phyloP scores from a whole-genome alignment of 2,329 filamentous ascomycete species.

The Xylariomycetidae sp. region DNA sequence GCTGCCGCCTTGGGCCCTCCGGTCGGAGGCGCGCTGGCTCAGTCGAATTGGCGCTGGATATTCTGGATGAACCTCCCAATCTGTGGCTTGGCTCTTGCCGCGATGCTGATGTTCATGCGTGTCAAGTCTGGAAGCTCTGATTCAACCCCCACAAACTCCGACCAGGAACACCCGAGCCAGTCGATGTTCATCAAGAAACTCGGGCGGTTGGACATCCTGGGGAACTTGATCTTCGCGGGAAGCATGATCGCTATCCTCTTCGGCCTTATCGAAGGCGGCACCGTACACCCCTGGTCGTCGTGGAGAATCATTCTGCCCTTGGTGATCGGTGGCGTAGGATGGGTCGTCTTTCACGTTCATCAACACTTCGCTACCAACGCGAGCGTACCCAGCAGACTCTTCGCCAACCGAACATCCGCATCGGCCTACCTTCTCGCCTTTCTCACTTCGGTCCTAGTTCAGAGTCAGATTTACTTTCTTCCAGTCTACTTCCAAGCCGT shows the following conservation, averaged over 20 bases:
- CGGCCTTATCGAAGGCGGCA: constrained; percentile 3
- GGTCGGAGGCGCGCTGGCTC: constrained; percentile 15
- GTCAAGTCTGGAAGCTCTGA: not conserved
- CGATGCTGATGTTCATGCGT: constrained; percentile 21
- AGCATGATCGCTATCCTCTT: constrained; percentile 10
- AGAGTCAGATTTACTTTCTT: constrained; percentile 1
- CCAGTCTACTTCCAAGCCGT: constrained; percentile 6
- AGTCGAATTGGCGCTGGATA: constrained; percentile 29
- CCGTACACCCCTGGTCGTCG: constrained; percentile 4
- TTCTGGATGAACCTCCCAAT: constrained; percentile 32
- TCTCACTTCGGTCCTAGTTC: not conserved
- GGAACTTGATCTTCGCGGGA: constrained; percentile 13
- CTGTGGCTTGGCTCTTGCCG: constrained; percentile 16
- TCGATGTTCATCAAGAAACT: too few species aligned
- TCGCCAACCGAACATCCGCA: constrained; percentile 3
- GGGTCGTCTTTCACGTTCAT: not conserved
- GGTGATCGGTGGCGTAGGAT: constrained; percentile 1
- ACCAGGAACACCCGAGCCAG: too few species aligned
- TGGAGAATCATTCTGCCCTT: constrained; percentile 3
- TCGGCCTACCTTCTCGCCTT: not conserved
- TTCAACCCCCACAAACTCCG: not conserved
- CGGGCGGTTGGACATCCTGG: constrained; percentile 12
- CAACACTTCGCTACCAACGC: not conserved
- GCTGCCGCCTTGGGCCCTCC: constrained; percentile 25
- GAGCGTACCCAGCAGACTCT: constrained; percentile 26